Conservation (phyloP, 2,329 filamentous ascomycete species). For the Arthrocladium fulminans region DNA sequence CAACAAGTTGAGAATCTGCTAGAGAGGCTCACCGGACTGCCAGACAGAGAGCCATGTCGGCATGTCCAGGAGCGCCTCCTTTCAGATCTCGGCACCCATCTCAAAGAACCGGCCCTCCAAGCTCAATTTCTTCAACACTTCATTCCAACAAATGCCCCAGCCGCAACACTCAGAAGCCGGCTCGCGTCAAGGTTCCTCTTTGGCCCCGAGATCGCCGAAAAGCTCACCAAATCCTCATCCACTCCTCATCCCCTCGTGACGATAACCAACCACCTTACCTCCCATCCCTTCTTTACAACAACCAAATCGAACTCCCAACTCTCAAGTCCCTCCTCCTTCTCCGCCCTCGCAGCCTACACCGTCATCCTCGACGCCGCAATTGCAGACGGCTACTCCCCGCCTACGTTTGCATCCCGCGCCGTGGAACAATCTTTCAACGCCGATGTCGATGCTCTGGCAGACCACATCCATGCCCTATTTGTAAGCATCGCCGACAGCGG, state of each 20-base stretch:
- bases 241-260: conserved; percentile 10
- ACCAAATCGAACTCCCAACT: conserved; percentile 11
- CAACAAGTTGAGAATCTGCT: conserved; percentile 16
- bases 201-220: conserved; percentile 8
- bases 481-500: conserved; percentile 64
- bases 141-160: conserved; percentile 28
- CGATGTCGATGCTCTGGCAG: conserved; percentile 58
- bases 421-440: conserved; percentile 53
- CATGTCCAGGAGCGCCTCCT: conserved; percentile 17
- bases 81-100: conserved; percentile 18
- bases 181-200: conserved; percentile 28
- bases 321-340: conserved; percentile 47
- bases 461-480: conserved; percentile 48
- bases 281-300: conserved; percentile 15
- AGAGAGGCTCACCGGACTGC: conserved; percentile 13
- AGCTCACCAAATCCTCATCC: background rate
- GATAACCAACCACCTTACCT: conserved; percentile 16
- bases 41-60: conserved; percentile 10
- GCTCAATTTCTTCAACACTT: conserved; percentile 34
- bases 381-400: conserved; percentile 47
- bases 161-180: conserved; percentile 33
- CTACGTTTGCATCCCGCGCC: conserved; percentile 20
- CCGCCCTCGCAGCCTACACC: conserved; percentile 55
- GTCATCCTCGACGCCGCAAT: conserved; percentile 66
- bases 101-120: conserved; percentile 32